Base-by-base conservation (phyloP, 192 early-diverging fungal species). In the Entomortierella beljakovae region DNA sequence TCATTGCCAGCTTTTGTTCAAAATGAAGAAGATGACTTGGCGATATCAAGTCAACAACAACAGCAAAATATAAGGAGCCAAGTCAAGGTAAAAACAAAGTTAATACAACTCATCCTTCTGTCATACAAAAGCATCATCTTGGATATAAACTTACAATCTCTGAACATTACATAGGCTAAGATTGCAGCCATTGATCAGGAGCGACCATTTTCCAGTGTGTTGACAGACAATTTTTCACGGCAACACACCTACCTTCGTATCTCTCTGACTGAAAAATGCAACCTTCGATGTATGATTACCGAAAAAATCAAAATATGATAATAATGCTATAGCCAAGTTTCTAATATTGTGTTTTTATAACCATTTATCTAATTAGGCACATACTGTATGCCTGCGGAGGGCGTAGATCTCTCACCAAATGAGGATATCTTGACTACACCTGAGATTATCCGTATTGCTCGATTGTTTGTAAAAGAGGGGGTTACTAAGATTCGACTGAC, bases 331-430 rank as follows among this genome's bases (percentile, higher is more conserved):
- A n/a, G n/a, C n/a, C n/a, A n/a, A n/a, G n/a, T n/a, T n/a, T n/a
- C n/a, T n/a, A n/a, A n/a, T n/a, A n/a, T n/a, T n/a, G n/a, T n/a
- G n/a, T n/a, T n/a, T 58, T 15, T 7, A 37, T 51, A 11, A 20
- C 1, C 16, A 11, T 52, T 6, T 23, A 22, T 34, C 20, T 34
- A 9, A 20, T 37, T 46, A 92, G 92, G 92, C 75, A 94, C 93
- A 6, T 99, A 99, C 83, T 99, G 97, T 79, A 99, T 98, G 97
- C 96, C 95, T 20, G 93, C 88, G 26, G 94, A 95, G 53, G 96
- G 96, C 11, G 81, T 96, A 4, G 84, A 87, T 22, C 76, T 95
- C 11, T 89, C 94, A 0, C 91, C 95, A 0, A 81, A 80, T 35
- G 81, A 87, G 32, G 64, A 91, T 34, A 85, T 99, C 33, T 77